Percentiles rank a stretch among this genome's conserved stretches.
Evolutionary conservation across 2,329 filamentous ascomycete genomes (phyloP).

Genomic region (Pseudocercospora fuligena): DNA sequence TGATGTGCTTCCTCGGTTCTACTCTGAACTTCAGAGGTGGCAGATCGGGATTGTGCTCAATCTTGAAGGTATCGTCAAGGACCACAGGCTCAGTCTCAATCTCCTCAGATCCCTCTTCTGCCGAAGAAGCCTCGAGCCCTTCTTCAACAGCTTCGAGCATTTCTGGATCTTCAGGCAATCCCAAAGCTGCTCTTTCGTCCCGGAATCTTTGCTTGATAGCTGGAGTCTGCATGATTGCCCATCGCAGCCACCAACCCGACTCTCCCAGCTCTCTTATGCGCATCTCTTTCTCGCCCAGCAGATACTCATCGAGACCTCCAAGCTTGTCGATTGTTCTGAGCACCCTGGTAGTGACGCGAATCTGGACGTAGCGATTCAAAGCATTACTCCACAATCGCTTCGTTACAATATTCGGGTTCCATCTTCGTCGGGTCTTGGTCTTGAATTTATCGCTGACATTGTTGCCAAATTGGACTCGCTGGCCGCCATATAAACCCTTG

Average conservation of each 20-base stretch:
- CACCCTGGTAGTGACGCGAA: slow-evolving; percentile 71
- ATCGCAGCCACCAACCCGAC: slow-evolving; percentile 86
- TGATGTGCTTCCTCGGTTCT: slow-evolving; percentile 35
- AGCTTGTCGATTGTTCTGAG: slow-evolving; percentile 73
- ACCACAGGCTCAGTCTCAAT: slow-evolving; percentile 29
- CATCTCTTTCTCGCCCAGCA: slow-evolving; percentile 77
- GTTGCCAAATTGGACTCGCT: slow-evolving; percentile 79
- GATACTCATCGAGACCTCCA: slow-evolving; percentile 89
- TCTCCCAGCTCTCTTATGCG: slow-evolving; percentile 86
- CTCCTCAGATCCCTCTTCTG: slow-evolving; percentile 23
- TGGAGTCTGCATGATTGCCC: slow-evolving; percentile 83
- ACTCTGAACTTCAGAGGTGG: slow-evolving; percentile 40
- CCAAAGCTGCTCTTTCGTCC: slow-evolving; percentile 66
- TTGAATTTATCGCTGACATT: slow-evolving; percentile 70
- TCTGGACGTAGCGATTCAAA: slow-evolving; percentile 66
- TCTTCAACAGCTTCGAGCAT: slow-evolving; percentile 30
- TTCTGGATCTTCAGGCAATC: slow-evolving; percentile 55
- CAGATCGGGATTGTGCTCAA: slow-evolving; percentile 33
- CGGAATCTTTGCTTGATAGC: slow-evolving; percentile 69
- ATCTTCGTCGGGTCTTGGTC: slow-evolving; percentile 72
- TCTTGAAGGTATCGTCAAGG: slow-evolving; percentile 36
- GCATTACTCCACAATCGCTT: slow-evolving; percentile 70
- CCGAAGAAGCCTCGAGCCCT: slow-evolving; percentile 6
- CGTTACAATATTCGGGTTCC: slow-evolving; percentile 73
- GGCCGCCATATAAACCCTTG: slow-evolving; percentile 57